These are phyloP conservation scores for Candolleomyces eurysporus DNA, from an alignment of 768 basidiomycete species.

Conservation along the genomic window DNA sequence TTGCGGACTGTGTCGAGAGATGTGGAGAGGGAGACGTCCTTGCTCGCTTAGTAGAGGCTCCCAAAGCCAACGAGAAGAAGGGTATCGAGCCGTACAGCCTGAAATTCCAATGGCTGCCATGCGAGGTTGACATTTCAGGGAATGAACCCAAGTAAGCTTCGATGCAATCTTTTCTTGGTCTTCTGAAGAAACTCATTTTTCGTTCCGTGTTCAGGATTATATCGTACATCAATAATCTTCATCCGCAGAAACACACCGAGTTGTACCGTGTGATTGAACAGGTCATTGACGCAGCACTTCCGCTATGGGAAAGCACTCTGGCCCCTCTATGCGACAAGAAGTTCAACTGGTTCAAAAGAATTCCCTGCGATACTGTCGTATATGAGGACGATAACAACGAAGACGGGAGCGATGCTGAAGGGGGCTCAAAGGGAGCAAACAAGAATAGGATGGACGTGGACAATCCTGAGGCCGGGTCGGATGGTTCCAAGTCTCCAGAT, in stretches of 20 bases:
- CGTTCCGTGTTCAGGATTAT: conserved; percentile 13
- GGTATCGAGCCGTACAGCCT: not conserved
- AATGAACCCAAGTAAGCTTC: conserved; percentile 15
- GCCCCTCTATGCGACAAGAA: not conserved
- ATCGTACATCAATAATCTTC: conserved; percentile 40
- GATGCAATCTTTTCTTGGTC: not conserved
- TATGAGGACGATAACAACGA: too few species aligned
- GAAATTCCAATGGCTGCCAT: conserved; percentile 15
- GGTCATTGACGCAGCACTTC: conserved; percentile 23
- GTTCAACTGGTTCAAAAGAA: not conserved
- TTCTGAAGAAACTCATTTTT: not conserved
- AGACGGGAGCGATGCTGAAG: too few species aligned
- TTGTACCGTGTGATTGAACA: conserved; percentile 26
- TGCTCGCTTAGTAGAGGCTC: not conserved
- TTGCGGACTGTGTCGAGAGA: conserved; percentile 15
- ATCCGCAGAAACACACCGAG: conserved; percentile 21
- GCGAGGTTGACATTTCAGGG: conserved; percentile 14
- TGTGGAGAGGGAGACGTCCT: conserved; percentile 15
- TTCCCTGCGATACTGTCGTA: not conserved
- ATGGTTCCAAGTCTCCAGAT: too few species aligned
- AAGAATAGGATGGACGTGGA: too few species aligned
- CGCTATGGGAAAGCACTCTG: conserved; percentile 25
- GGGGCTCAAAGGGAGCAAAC: too few species aligned
- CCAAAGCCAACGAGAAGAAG: not conserved
- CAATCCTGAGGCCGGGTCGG: too few species aligned